Percentiles rank a stretch among this genome's conserved stretches.
These are phyloP conservation scores for Carex parvula DNA, from an alignment of 176 grass and related monocot species.

Conservation along the genomic window DNA sequence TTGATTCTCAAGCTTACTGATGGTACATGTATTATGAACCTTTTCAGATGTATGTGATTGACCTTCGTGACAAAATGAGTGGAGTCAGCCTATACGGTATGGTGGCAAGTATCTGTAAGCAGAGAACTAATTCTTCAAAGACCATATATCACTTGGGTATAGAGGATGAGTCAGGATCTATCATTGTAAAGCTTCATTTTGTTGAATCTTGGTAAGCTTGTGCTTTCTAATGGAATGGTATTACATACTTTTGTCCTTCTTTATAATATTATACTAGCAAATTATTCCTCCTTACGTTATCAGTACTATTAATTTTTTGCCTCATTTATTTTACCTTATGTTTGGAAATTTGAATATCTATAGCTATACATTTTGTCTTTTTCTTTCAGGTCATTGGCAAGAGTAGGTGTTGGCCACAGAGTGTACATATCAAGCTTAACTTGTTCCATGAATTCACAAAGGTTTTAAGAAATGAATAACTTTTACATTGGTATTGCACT, in stretches of 20 bases:
- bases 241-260: background rate
- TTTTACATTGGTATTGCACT: background rate
- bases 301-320: background rate
- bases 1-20: slow-evolving; percentile 30
- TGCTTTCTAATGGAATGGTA: slow-evolving; percentile 6
- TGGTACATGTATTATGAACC: slow-evolving; percentile 15
- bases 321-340: slow-evolving; percentile 24
- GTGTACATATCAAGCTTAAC: slow-evolving; percentile 73
- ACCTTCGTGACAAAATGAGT: slow-evolving; percentile 73
- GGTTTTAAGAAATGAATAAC: slow-evolving; percentile 49
- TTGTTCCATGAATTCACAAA: slow-evolving; percentile 52
- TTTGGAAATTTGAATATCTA: slow-evolving; percentile 20
- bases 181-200: slow-evolving; percentile 66
- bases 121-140: slow-evolving; percentile 38
- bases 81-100: slow-evolving; percentile 78
- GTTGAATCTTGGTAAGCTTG: slow-evolving; percentile 52
- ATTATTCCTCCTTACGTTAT: background rate
- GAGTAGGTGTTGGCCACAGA: slow-evolving; percentile 71
- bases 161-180: slow-evolving; percentile 67
- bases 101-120: slow-evolving; percentile 53
- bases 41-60: slow-evolving; percentile 59
- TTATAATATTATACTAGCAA: slow-evolving; percentile 4
- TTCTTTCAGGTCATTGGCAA: slow-evolving; percentile 78
- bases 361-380: slow-evolving; percentile 5
- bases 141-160: slow-evolving; percentile 60